phyloP scores from a whole-genome alignment of 495 filamentous ascomycete genomes.

The Hypoxylon cercidicola region DNA sequence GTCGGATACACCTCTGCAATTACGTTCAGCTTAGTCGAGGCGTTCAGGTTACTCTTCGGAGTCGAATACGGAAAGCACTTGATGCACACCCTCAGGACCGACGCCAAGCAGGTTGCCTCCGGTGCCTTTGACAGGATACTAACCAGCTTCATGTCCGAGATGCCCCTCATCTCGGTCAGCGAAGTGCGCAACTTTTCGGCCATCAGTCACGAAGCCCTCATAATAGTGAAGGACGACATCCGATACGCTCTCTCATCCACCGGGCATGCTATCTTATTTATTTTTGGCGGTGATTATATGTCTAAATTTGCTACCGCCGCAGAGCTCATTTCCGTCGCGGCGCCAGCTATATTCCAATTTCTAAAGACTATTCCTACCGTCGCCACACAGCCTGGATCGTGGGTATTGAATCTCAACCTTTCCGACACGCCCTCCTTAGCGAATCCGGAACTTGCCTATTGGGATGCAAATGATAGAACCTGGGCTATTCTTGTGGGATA shows the following conservation, averaged over 20 bases:
- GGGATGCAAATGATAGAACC: slow-evolving; percentile 78
- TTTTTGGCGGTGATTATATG: slow-evolving; percentile 49
- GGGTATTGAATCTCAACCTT: slow-evolving; percentile 62
- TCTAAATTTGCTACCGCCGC: slow-evolving; percentile 33
- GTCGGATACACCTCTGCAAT: slow-evolving; percentile 48
- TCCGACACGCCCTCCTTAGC: slow-evolving; percentile 52
- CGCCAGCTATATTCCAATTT: slow-evolving; percentile 6
- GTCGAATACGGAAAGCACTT: slow-evolving; percentile 33
- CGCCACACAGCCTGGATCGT: slow-evolving; percentile 47
- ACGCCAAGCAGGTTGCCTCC: slow-evolving; percentile 35
- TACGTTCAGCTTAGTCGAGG: slow-evolving; percentile 39
- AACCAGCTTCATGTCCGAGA: slow-evolving; percentile 51
- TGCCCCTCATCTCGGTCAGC: slow-evolving; percentile 49
- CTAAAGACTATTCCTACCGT: slow-evolving; percentile 17
- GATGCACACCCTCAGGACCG: slow-evolving; percentile 27
- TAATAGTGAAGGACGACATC: slow-evolving; percentile 50
- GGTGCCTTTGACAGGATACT: slow-evolving; percentile 51
- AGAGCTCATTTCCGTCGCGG: slow-evolving; percentile 4
- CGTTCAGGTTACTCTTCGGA: slow-evolving; percentile 30
- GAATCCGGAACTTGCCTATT: slow-evolving; percentile 74
- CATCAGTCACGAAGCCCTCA: slow-evolving; percentile 58
- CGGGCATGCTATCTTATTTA: slow-evolving; percentile 38
- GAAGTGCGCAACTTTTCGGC: slow-evolving; percentile 62
- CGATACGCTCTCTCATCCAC: slow-evolving; percentile 37
- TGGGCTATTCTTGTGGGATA: slow-evolving; percentile 88